A percentile compares a stretch with the other conserved stretches of the same genome.
phyloP scores from a whole-genome alignment of 108 stramenopile genomes.

The Nitzschia sp. region DNA sequence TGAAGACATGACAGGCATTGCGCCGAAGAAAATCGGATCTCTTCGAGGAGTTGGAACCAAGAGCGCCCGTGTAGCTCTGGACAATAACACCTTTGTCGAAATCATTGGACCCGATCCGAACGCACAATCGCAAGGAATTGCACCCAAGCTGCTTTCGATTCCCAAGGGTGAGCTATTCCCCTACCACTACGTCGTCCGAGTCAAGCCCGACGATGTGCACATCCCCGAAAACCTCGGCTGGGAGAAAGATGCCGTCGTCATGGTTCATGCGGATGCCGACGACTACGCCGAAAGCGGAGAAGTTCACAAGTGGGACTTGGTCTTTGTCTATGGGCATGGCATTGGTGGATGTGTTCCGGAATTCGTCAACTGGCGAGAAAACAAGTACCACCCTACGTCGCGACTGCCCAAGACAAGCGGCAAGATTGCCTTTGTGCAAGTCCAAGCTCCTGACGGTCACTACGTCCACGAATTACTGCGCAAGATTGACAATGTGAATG shows the following conservation, averaged over 20 bases:
- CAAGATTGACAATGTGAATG: constrained; percentile 1
- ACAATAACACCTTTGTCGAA: constrained; percentile 26
- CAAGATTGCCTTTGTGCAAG: constrained; percentile 15
- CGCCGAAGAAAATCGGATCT: constrained; percentile 19
- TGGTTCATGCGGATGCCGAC: constrained; percentile 23
- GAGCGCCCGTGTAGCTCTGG: constrained; percentile 24
- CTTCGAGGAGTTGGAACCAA: constrained; percentile 35
- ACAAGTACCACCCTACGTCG: constrained; percentile 20
- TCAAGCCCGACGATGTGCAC: constrained; percentile 11
- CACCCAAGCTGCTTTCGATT: constrained; percentile 3
- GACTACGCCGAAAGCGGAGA: constrained; percentile 13
- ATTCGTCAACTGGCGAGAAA: constrained; percentile 31
- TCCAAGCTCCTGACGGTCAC: constrained; percentile 20
- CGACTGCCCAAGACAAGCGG: constrained; percentile 19
- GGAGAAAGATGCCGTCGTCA: constrained; percentile 29
- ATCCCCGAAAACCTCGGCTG: constrained; percentile 11
- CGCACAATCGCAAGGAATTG: constrained; percentile 4
- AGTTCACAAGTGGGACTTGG: constrained; percentile 33
- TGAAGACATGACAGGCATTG: constrained; percentile 32
- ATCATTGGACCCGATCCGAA: constrained; percentile 34
- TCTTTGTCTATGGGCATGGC: constrained; percentile 23
- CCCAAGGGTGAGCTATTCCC: constrained; percentile 29
- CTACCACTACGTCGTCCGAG: constrained; percentile 39
- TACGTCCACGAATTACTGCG: constrained; percentile 21
- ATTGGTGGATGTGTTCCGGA: constrained; percentile 31